A percentile compares a stretch with the other conserved stretches of the same genome.
Evolutionary conservation across 495 filamentous ascomycete genomes (phyloP).

Genomic region (Tuber indicum): DNA sequence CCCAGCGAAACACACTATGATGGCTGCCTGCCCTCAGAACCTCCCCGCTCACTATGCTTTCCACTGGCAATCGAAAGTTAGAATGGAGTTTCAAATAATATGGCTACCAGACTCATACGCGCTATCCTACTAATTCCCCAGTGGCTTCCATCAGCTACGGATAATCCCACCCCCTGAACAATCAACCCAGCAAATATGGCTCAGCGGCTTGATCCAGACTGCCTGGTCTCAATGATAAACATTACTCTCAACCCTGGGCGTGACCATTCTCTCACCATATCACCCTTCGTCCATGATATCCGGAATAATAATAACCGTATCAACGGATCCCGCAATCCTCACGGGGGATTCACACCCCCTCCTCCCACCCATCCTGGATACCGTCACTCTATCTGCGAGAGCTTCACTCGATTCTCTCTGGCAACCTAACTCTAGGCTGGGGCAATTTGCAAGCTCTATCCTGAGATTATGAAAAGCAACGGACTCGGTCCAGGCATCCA

Average conservation of each 20-base stretch:
- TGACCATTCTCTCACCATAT: background rate
- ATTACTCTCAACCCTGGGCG: background rate
- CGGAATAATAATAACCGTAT: background rate
- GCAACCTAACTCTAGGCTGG: background rate
- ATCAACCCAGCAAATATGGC: background rate
- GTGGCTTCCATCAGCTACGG: background rate
- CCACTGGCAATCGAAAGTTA: background rate
- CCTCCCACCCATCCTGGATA: background rate
- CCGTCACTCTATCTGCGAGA: background rate
- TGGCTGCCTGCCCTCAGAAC: too few relatives aligned
- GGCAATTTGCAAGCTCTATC: background rate
- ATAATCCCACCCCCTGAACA: background rate
- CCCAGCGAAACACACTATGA: too few relatives aligned
- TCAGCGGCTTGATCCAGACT: background rate
- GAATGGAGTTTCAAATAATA: background rate
- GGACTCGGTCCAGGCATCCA: background rate
- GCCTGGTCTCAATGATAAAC: background rate
- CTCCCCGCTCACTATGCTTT: background rate
- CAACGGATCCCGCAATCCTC: background rate
- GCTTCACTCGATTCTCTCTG: background rate
- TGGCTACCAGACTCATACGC: background rate
- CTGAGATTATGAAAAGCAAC: background rate
- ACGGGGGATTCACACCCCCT: background rate
- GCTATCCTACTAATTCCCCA: background rate
- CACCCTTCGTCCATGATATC: background rate